Conservation (phyloP, 2,329 filamentous ascomycete species). For the Didymella keratinophila region DNA sequence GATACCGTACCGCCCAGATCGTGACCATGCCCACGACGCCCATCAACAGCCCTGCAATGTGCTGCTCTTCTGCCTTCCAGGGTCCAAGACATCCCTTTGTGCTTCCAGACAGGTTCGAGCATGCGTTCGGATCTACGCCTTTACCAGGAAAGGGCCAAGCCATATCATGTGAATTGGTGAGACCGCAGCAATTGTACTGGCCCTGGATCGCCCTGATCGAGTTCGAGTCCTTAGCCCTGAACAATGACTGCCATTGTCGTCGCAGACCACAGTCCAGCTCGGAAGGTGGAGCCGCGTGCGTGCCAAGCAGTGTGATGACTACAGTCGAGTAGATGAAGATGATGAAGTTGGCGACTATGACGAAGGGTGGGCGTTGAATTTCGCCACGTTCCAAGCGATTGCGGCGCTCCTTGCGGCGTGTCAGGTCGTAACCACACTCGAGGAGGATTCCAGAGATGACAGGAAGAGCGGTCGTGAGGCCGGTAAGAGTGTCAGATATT, state of each 20-base stretch:
- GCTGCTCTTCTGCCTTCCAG: slow-evolving; percentile 66
- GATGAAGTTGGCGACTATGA: slow-evolving; percentile 50
- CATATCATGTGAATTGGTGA: slow-evolving; percentile 65
- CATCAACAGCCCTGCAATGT: slow-evolving; percentile 63
- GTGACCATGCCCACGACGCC: slow-evolving; percentile 53
- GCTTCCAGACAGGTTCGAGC: slow-evolving; percentile 58
- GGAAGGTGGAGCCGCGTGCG: slow-evolving; percentile 51
- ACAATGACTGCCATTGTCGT: slow-evolving; percentile 65
- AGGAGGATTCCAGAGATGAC: slow-evolving; percentile 54
- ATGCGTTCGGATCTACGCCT: slow-evolving; percentile 48
- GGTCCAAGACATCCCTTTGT: slow-evolving; percentile 59
- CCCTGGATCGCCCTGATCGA: slow-evolving; percentile 70
- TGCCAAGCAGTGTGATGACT: slow-evolving; percentile 56
- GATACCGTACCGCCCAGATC: slow-evolving; percentile 33
- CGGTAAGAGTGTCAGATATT: slow-evolving; percentile 52
- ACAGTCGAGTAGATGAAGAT: slow-evolving; percentile 54
- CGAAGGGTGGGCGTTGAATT: slow-evolving; percentile 44
- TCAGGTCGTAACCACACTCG: slow-evolving; percentile 49
- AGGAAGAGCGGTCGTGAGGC: slow-evolving; percentile 54
- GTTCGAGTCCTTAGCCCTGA: slow-evolving; percentile 57
- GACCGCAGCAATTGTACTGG: slow-evolving; percentile 70
- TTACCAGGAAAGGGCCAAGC: slow-evolving; percentile 67
- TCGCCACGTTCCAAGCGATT: slow-evolving; percentile 42
- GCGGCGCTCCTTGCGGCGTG: slow-evolving; percentile 43
- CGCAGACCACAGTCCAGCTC: slow-evolving; percentile 64